Percentiles rank a stretch among this genome's conserved stretches.
phyloP scores from a whole-genome alignment of 495 filamentous ascomycete genomes.

The Chlorociboria aeruginascens region DNA sequence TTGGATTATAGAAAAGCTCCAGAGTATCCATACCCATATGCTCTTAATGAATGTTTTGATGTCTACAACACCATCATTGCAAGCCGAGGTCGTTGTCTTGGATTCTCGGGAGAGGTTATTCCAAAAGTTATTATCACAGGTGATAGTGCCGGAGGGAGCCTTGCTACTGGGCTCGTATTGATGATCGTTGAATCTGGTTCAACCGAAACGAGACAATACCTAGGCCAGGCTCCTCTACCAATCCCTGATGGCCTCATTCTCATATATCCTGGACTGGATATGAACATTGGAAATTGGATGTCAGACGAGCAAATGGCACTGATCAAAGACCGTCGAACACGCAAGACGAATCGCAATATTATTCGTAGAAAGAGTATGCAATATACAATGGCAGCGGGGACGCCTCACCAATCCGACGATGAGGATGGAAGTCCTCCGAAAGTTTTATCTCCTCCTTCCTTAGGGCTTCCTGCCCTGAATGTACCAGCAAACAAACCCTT shows the following conservation, averaged over 20 bases:
- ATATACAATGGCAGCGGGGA: conserved; percentile 43
- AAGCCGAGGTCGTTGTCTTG: conserved; percentile 68
- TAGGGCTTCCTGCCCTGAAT: background rate
- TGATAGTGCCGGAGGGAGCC: conserved; percentile 86
- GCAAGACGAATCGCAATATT: conserved; percentile 65
- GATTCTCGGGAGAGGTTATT: conserved; percentile 56
- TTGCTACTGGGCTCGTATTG: conserved; percentile 68
- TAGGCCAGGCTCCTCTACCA: conserved; percentile 52
- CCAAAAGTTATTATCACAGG: conserved; percentile 77
- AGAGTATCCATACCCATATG: conserved; percentile 90
- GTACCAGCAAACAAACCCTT: conserved; percentile 1
- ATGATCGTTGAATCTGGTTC: conserved; percentile 73
- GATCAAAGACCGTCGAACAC: conserved; percentile 70
- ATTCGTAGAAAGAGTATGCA: conserved; percentile 64
- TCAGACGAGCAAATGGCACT: conserved; percentile 92
- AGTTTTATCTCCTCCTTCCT: conserved; percentile 13
- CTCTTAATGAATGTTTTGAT: conserved; percentile 92
- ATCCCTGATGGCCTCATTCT: conserved; percentile 71
- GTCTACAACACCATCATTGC: conserved; percentile 74
- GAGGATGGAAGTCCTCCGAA: conserved; percentile 33
- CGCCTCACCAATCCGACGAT: conserved; percentile 53
- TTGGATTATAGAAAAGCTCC: conserved; percentile 92
- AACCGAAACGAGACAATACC: conserved; percentile 41
- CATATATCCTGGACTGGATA: conserved; percentile 81
- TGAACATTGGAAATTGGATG: conserved; percentile 99